Conservation (phyloP, 345 rosid genomes). For the Aegle marmelos region DNA sequence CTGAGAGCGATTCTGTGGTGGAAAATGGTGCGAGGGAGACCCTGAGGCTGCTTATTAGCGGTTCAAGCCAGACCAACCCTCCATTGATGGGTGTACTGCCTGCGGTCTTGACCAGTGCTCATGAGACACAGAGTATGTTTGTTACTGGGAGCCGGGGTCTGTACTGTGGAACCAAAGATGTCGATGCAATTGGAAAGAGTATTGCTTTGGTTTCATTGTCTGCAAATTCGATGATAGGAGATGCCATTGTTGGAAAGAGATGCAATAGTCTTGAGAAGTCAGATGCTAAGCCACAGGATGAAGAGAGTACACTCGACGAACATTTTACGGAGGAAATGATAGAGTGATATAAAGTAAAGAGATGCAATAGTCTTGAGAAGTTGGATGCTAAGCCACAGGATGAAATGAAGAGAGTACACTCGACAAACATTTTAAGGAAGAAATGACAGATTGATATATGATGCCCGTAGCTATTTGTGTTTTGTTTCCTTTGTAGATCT, state of each 20-base stretch:
- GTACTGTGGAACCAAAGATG: conserved; percentile 50
- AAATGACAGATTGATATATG: conserved; percentile 12
- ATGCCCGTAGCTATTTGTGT: background rate
- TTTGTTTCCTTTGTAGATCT: conserved; percentile 10
- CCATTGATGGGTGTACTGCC: conserved; percentile 52
- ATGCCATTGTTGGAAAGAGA: conserved; percentile 3
- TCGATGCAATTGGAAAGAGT: conserved; percentile 34
- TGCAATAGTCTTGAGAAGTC: conserved; percentile 7
- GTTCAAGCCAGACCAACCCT: conserved; percentile 53
- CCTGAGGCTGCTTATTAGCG: conserved; percentile 65
- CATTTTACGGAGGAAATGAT: conserved; percentile 21
- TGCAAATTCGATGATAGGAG: conserved; percentile 15
- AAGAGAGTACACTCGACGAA: background rate
- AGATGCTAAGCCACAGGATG: conserved; percentile 9
- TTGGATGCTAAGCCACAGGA: conserved; percentile 10
- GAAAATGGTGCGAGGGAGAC: conserved; percentile 97
- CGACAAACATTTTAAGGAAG: conserved; percentile 10
- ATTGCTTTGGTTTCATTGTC: conserved; percentile 48
- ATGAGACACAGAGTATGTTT: conserved; percentile 37
- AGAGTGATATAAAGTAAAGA: background rate
- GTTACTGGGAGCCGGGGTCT: conserved; percentile 65
- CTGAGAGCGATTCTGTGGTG: conserved; percentile 55
- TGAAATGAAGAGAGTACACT: conserved; percentile 8
- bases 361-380: conserved; percentile 2
- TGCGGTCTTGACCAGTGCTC: conserved; percentile 29